A percentile compares a stretch with the other conserved stretches of the same genome.
Evolutionary conservation across 192 early-diverging fungal species (phyloP).

Genomic region (Coemansia sp.): DNA sequence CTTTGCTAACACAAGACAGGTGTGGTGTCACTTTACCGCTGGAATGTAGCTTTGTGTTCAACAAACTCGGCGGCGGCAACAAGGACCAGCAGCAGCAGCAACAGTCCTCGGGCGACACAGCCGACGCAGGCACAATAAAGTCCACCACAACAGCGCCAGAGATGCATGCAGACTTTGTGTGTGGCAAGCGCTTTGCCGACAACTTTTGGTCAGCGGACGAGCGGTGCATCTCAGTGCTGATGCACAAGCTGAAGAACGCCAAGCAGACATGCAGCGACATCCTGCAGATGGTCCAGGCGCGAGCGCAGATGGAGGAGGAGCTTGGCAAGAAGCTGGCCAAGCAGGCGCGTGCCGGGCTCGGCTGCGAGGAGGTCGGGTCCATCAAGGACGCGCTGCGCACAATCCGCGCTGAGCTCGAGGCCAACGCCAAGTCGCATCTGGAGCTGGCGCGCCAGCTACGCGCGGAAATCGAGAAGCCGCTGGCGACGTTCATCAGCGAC

Average conservation of each 20-base stretch:
- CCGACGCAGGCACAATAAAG: slow-evolving; percentile 13
- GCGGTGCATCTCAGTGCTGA: slow-evolving; percentile 66
- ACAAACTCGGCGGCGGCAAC: slow-evolving; percentile 21
- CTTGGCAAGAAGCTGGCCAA: slow-evolving; percentile 67
- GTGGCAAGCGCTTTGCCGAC: slow-evolving; percentile 35
- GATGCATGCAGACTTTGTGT: slow-evolving; percentile 37
- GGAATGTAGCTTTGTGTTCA: slow-evolving; percentile 31
- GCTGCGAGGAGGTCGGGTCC: slow-evolving; percentile 68
- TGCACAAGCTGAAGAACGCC: slow-evolving; percentile 64
- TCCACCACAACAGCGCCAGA: slow-evolving; percentile 24
- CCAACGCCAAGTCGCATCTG: slow-evolving; percentile 61
- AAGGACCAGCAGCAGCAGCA: slow-evolving; percentile 15
- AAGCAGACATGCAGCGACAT: slow-evolving; percentile 72
- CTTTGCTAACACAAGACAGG: no score
- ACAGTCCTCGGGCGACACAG: background rate
- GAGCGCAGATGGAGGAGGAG: slow-evolving; percentile 69
- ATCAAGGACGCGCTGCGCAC: slow-evolving; percentile 60
- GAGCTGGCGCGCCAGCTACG: slow-evolving; percentile 65
- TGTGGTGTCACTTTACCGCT: no score
- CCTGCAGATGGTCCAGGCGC: slow-evolving; percentile 57
- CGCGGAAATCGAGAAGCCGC: slow-evolving; percentile 59
- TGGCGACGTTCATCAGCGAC: slow-evolving; percentile 62
- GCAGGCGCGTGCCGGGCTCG: slow-evolving; percentile 59
- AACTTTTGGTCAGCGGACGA: slow-evolving; percentile 60
- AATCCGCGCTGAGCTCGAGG: slow-evolving; percentile 63